Conservation (phyloP, 1,139 yeast genomes). For the Pichia sp. region DNA sequence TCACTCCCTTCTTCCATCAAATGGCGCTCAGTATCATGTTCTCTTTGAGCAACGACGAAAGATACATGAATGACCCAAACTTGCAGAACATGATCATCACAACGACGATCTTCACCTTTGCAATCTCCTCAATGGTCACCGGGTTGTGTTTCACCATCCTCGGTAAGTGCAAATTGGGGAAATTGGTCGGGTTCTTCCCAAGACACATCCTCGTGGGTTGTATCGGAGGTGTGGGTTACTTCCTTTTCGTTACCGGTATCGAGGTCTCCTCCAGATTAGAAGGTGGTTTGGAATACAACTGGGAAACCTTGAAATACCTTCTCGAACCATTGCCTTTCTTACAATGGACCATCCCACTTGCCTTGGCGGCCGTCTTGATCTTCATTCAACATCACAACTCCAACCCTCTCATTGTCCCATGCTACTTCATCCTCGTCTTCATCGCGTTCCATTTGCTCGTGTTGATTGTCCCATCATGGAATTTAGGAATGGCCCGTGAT, state of each 20-base stretch:
- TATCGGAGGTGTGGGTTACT: conserved; percentile 98
- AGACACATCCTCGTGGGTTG: conserved; percentile 95
- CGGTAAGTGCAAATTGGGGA: conserved; percentile 80
- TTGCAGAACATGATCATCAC: conserved; percentile 61
- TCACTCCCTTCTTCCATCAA: conserved; percentile 95
- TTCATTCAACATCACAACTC: conserved; percentile 62
- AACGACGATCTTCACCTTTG: conserved; percentile 85
- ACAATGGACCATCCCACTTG: conserved; percentile 74
- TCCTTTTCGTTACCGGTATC: conserved; percentile 82
- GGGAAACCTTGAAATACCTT: conserved; percentile 51
- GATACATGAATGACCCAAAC: conserved; percentile 33
- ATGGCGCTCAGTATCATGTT: conserved; percentile 76
- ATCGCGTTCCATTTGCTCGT: conserved; percentile 66
- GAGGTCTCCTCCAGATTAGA: conserved; percentile 83
- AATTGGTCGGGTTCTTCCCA: conserved; percentile 92
- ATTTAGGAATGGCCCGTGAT: conserved; percentile 58
- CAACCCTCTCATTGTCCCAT: conserved; percentile 79
- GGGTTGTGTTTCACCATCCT: conserved; percentile 75
- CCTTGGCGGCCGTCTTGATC: conserved; percentile 58
- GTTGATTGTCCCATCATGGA: conserved; percentile 62
- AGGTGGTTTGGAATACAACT: conserved; percentile 67
- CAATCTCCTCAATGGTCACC: conserved; percentile 78
- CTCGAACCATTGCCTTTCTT: conserved; percentile 41
- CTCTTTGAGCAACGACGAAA: conserved; percentile 46
- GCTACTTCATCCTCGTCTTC: conserved; percentile 73